A percentile compares a stretch with the other conserved stretches of the same genome.
Evolutionary conservation across 2,329 filamentous ascomycete genomes (phyloP).

Genomic region (Ophiocordyceps camponoti-leonardi): DNA sequence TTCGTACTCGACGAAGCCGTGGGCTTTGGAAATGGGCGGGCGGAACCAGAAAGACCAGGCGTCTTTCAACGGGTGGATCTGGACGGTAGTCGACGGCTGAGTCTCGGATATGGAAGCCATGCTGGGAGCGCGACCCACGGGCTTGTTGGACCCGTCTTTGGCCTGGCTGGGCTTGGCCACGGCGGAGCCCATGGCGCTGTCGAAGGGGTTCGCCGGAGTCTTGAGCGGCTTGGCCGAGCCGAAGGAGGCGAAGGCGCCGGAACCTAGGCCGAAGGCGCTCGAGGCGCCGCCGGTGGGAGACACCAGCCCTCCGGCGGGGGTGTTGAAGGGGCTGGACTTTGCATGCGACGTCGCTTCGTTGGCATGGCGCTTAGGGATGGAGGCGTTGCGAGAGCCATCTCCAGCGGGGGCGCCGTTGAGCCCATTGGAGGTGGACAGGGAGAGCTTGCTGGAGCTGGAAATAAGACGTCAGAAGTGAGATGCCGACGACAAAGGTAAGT

Average conservation of each 20-base stretch:
- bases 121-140: constrained; percentile 11
- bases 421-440: constrained; percentile 55
- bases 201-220: constrained; percentile 63
- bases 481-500: background rate
- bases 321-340: constrained; percentile 62
- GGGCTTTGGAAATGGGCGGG: constrained; percentile 89
- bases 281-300: constrained; percentile 45
- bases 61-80: constrained; percentile 49
- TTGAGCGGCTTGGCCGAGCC: constrained; percentile 79
- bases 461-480: constrained; percentile 6
- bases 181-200: constrained; percentile 43
- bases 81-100: constrained; percentile 16
- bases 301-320: constrained; percentile 40
- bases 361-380: constrained; percentile 58
- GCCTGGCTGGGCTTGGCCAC: constrained; percentile 12
- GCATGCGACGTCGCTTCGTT: constrained; percentile 55
- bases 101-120: constrained; percentile 31
- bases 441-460: constrained; percentile 70
- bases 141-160: constrained; percentile 14
- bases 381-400: constrained; percentile 42
- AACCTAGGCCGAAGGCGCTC: constrained; percentile 83
- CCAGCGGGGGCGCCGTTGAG: constrained; percentile 30
- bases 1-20: constrained; percentile 76
- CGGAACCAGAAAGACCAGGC: constrained; percentile 97
- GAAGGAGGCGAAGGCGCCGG: constrained; percentile 82